Percentiles rank a stretch among this genome's conserved stretches.
These are phyloP conservation scores for Lactifluus echinatus DNA, from an alignment of 768 basidiomycete genomes.

Conservation along the genomic window DNA sequence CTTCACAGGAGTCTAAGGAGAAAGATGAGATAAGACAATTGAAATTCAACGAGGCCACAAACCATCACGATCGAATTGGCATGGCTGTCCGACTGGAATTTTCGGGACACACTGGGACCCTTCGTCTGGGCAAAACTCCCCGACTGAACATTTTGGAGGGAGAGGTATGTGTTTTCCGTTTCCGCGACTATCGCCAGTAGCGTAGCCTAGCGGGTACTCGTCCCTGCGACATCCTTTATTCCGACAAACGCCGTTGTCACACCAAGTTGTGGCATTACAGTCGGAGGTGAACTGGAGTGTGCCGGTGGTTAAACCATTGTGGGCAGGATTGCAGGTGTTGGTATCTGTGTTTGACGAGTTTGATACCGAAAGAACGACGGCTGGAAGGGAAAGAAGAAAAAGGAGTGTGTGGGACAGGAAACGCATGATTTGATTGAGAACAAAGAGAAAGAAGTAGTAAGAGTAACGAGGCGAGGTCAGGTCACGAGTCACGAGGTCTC, in stretches of 20 bases:
- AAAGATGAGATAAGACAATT: neutral
- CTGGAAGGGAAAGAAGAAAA: constrained; percentile 36
- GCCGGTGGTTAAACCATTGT: constrained; percentile 63
- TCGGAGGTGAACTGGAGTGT: constrained; percentile 78
- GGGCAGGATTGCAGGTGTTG: constrained; percentile 39
- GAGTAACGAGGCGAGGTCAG: too few relatives aligned
- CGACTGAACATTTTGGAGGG: constrained; percentile 52
- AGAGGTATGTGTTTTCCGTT: constrained; percentile 27
- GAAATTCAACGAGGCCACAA: constrained; percentile 18
- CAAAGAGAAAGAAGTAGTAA: too few relatives aligned
- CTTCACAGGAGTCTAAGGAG: constrained; percentile 64
- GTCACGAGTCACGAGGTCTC: too few relatives aligned
- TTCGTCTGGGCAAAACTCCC: constrained; percentile 81
- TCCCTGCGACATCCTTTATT: constrained; percentile 66
- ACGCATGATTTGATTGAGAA: too few relatives aligned
- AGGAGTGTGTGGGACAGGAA: constrained; percentile 41
- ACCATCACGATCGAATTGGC: constrained; percentile 88
- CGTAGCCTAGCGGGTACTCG: constrained; percentile 68
- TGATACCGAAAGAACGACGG: constrained; percentile 26
- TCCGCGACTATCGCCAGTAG: constrained; percentile 17
- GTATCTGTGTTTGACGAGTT: constrained; percentile 30
- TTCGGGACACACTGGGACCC: constrained; percentile 55
- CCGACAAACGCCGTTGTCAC: constrained; percentile 48
- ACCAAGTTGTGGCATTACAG: constrained; percentile 65
- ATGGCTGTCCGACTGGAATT: constrained; percentile 53